Base-by-base conservation (phyloP, 352 stramenopile species). In the Thalassiosira livingstoniorum region DNA sequence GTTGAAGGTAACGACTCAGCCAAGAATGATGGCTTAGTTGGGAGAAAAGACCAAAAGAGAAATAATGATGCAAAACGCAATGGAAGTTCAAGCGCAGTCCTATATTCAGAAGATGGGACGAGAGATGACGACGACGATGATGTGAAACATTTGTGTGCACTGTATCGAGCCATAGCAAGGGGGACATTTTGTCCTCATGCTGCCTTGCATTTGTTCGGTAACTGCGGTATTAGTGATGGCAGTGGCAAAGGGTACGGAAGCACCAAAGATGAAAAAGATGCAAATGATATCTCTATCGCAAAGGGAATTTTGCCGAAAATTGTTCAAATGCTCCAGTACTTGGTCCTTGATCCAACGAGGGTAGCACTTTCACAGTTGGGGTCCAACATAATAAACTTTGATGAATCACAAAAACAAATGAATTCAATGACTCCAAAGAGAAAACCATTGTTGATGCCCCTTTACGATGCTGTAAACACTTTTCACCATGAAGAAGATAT, bases 171-270 rank as follows among this genome's bases (percentile, higher is more conserved):
- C 5, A 86, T 89, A 27, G 75, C 78, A 53, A 45, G 69, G 0
- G 75, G 67, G 23, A 27, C 73, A 58, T 89, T 89, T 43, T 89
- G 83, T 53, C 74, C 83, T n/a, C 64, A 80, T 34, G 83, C 74
- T 43, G 61, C 72, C 27, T 34, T 45, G 2, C 64, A 76, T 60
- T 72, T 86, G 31, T 82, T 86, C 51, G 64, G 10, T 32, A 51
- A 42, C 21, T 55, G 55, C 34, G 42, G 31, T 35, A 15, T 53
- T 65, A 42, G 4, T 77, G 54, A 66, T 21, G 32, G 27, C 4
- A 47, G 43, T 13, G 27, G 21, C 25, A 39, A 58, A 29, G 60
- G 51, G 29, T 34, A 43, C 29, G 42, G 10, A 21, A 34, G 31
- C 32, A 21, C 1, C 43, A 47, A 69, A 34, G 4, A 42, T 25